Conservation (phyloP, 768 basidiomycete species). For the Leccinum arenicola region DNA sequence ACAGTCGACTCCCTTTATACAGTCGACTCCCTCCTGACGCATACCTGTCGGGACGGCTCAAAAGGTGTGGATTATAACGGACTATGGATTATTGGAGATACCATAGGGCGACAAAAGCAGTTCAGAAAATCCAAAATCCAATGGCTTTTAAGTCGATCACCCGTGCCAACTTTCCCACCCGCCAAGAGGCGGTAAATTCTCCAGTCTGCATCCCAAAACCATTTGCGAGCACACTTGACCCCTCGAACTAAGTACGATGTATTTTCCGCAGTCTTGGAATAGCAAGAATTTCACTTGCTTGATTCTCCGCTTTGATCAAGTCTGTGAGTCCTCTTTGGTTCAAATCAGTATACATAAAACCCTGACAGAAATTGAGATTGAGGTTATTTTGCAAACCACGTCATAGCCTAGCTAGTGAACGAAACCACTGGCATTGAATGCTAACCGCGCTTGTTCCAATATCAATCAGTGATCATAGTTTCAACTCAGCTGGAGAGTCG, state of each 20-base stretch:
- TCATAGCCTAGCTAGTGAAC: not conserved
- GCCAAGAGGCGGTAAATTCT: too few relatives aligned
- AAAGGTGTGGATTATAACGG: too few relatives aligned
- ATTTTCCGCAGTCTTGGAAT: not conserved
- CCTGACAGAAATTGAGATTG: not conserved
- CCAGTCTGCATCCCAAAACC: constrained; percentile 11
- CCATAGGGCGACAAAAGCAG: too few relatives aligned
- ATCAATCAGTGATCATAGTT: not conserved
- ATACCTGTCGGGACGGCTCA: too few relatives aligned
- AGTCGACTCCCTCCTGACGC: too few relatives aligned
- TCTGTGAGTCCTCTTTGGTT: not conserved
- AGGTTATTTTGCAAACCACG: not conserved
- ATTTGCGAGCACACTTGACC: constrained; percentile 13
- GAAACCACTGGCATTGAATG: not conserved
- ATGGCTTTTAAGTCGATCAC: too few relatives aligned
- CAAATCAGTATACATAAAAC: not conserved
- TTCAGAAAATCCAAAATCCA: too few relatives aligned
- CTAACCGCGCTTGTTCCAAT: not conserved
- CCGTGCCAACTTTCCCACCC: not conserved
- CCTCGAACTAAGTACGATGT: too few relatives aligned
- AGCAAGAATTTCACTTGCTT: not conserved
- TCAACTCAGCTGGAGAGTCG: too few relatives aligned
- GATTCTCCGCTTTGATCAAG: not conserved
- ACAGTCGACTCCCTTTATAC: too few relatives aligned
- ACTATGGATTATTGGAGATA: too few relatives aligned